Conservation (phyloP, 768 basidiomycete genomes). For the Leccinum disarticulatum region DNA sequence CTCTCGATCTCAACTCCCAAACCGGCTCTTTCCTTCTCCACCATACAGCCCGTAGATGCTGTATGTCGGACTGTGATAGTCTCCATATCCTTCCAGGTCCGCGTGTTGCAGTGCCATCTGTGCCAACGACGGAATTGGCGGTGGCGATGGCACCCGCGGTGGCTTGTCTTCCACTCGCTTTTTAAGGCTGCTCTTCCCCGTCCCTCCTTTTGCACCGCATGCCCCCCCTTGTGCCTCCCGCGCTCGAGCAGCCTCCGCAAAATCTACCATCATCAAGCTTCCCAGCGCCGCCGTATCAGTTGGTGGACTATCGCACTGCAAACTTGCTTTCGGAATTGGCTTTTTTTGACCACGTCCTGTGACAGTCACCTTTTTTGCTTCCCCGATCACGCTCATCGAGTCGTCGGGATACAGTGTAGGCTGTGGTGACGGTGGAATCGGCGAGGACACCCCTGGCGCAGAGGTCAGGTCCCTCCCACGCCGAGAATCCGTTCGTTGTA, state of each 20-base stretch:
- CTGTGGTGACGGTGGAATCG: conserved; percentile 51
- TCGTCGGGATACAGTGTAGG: conserved; percentile 72
- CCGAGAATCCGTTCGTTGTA: conserved; percentile 44
- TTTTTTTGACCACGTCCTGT: conserved; percentile 34
- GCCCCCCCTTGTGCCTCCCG: conserved; percentile 22
- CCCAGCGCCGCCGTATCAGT: conserved; percentile 51
- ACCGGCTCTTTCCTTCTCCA: conserved; percentile 55
- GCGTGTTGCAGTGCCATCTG: conserved; percentile 71
- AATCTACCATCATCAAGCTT: conserved; percentile 63
- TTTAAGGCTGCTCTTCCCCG: conserved; percentile 28
- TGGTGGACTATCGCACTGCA: conserved; percentile 22
- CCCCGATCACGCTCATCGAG: conserved; percentile 60
- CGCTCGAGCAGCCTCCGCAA: conserved; percentile 36
- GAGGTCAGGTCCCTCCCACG: conserved; percentile 42
- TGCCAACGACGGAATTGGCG: conserved; percentile 66
- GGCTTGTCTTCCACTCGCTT: conserved; percentile 56
- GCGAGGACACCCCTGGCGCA: conserved; percentile 37
- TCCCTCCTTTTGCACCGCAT: neutral
- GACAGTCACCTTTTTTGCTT: conserved; percentile 29
- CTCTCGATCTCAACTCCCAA: too few species aligned
- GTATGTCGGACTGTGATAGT: conserved; percentile 79
- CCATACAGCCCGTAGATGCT: conserved; percentile 79
- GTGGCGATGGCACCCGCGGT: conserved; percentile 79
- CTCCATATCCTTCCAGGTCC: conserved; percentile 59
- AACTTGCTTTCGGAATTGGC: conserved; percentile 28